These are phyloP conservation scores for Exophiala dermatitidis DNA, from an alignment of 2,329 filamentous ascomycete species.

Conservation along the genomic window DNA sequence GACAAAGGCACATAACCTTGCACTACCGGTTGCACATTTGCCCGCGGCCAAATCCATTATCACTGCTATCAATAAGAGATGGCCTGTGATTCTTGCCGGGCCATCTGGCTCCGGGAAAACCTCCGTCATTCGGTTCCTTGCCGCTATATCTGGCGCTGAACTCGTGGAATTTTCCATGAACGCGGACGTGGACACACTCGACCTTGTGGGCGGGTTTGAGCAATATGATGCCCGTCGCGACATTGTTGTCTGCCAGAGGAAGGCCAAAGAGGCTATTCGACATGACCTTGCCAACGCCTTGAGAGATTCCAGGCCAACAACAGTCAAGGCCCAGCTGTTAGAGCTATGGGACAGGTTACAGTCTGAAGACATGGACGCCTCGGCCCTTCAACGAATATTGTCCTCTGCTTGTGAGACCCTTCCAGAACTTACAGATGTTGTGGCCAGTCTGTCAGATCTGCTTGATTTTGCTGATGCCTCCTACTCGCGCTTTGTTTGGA, in stretches of 20 bases:
- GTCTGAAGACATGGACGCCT: neutral
- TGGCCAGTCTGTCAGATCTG: constrained; percentile 1
- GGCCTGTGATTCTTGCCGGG: constrained; percentile 84
- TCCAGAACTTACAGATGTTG: constrained; percentile 1
- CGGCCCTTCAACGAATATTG: neutral
- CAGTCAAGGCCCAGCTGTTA: neutral
- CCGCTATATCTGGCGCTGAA: constrained; percentile 67
- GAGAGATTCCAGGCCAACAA: neutral
- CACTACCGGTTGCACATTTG: constrained; percentile 43
- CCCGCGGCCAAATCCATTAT: constrained; percentile 76
- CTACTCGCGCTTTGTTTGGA: constrained; percentile 67
- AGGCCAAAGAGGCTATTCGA: constrained; percentile 46
- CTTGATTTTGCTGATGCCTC: neutral
- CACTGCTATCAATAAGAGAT: constrained; percentile 74
- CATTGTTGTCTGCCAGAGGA: constrained; percentile 53
- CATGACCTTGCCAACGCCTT: constrained; percentile 32
- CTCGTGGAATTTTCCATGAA: constrained; percentile 84
- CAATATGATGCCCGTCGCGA: constrained; percentile 78
- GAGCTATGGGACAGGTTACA: constrained; percentile 5
- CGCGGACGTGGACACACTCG: constrained; percentile 92
- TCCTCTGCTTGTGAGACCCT: neutral
- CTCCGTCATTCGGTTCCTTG: constrained; percentile 67
- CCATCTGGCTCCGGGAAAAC: constrained; percentile 83
- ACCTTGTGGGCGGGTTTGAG: constrained; percentile 93
- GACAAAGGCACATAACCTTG: constrained; percentile 29